phyloP scores from a whole-genome alignment of 1,284 basidiomycete genomes.

The Bondarzewia mesenterica region DNA sequence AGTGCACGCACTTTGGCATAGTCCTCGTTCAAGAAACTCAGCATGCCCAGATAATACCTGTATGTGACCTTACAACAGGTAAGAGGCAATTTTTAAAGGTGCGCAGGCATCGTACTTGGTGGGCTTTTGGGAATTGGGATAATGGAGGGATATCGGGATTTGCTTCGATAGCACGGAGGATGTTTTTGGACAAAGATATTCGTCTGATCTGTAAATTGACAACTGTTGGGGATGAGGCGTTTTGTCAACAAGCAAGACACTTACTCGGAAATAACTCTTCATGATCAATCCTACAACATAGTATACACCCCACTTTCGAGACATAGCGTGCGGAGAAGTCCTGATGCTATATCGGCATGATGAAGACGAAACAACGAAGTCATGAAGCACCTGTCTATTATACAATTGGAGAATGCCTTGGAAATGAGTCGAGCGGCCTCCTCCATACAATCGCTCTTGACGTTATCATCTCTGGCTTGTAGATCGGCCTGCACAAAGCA shows the following conservation, averaged over 20 bases:
- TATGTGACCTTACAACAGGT: conserved; percentile 63
- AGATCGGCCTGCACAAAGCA: conserved; percentile 74
- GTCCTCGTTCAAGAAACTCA: conserved; percentile 90
- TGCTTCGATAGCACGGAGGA: conserved; percentile 82
- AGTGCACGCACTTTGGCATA: conserved; percentile 57
- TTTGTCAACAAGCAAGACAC: conserved; percentile 18
- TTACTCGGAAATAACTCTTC: conserved; percentile 90
- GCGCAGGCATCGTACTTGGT: conserved; percentile 58
- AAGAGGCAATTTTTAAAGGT: conserved; percentile 11
- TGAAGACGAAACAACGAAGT: neutral
- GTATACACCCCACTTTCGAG: conserved; percentile 92
- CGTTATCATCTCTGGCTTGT: conserved; percentile 47
- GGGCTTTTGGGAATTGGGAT: conserved; percentile 68
- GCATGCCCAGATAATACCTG: conserved; percentile 89
- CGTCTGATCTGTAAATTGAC: conserved; percentile 61
- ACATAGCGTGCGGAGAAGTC: conserved; percentile 60
- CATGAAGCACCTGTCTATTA: conserved; percentile 72
- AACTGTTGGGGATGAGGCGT: conserved; percentile 1
- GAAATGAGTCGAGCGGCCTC: conserved; percentile 87
- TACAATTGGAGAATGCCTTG: conserved; percentile 87
- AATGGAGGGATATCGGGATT: conserved; percentile 82
- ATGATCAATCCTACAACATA: conserved; percentile 88
- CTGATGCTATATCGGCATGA: conserved; percentile 23
- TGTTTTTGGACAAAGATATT: conserved; percentile 87
- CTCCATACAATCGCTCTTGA: conserved; percentile 73